phyloP scores from a whole-genome alignment of 371 early-diverging fungal species.

The Capniomyces stellatus region DNA sequence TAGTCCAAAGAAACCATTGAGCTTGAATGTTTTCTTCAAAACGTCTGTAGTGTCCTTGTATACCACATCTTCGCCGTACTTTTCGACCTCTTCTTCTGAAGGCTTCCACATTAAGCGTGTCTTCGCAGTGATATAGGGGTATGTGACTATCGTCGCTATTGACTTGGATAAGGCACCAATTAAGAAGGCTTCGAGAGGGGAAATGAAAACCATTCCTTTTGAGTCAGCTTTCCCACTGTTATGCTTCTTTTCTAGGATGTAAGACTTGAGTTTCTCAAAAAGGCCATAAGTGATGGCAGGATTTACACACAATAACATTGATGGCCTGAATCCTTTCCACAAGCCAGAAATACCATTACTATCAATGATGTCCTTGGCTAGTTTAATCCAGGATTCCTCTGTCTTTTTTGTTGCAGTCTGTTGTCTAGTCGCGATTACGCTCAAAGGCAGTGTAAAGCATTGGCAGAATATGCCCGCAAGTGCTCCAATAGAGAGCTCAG shows the following conservation, averaged over 20 bases:
- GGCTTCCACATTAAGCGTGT: slow-evolving; percentile 89
- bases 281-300: slow-evolving; percentile 95
- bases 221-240: slow-evolving; percentile 5
- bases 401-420: slow-evolving; percentile 44
- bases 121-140: slow-evolving; percentile 97
- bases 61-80: slow-evolving; percentile 28
- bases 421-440: slow-evolving; percentile 84
- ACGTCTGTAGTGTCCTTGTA: slow-evolving; percentile 81
- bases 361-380: slow-evolving; percentile 45
- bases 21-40: slow-evolving; percentile 49
- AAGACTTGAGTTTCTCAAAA: slow-evolving; percentile 75
- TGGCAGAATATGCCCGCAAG: slow-evolving; percentile 80
- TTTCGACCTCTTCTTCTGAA: slow-evolving; percentile 37
- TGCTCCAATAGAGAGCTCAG: slow-evolving; percentile 75
- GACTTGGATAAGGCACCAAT: slow-evolving; percentile 86
- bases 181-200: slow-evolving; percentile 61
- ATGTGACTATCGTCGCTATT: slow-evolving; percentile 67
- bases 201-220: slow-evolving; percentile 23
- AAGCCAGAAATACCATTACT: slow-evolving; percentile 74
- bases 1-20: slow-evolving; percentile 77
- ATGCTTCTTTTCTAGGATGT: slow-evolving; percentile 17
- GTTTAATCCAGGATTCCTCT: slow-evolving; percentile 33
- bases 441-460: slow-evolving; percentile 79
- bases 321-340: slow-evolving; percentile 78
- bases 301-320: slow-evolving; percentile 76